Conservation (phyloP, 352 stramenopile species). For the Chloridella minuta region DNA sequence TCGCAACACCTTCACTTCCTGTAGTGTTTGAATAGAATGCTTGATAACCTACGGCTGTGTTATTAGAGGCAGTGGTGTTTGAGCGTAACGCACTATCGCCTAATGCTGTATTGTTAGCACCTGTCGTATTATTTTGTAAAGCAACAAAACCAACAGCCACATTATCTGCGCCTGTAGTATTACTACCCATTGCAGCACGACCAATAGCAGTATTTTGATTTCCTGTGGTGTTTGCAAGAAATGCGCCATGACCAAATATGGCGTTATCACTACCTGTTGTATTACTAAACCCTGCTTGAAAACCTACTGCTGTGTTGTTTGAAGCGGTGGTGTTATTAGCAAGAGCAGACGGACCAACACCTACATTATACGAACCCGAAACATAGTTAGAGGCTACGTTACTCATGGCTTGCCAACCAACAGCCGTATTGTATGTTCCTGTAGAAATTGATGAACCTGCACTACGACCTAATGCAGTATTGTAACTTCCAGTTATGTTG, state of each 20-base stretch:
- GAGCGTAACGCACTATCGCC: background rate
- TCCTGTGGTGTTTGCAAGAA: background rate
- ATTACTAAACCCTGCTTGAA: background rate
- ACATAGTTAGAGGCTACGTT: background rate
- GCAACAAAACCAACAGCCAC: background rate
- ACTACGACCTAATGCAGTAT: background rate
- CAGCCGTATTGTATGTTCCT: background rate
- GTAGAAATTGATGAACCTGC: background rate
- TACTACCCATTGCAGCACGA: slow-evolving; percentile 10
- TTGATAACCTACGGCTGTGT: slow-evolving; percentile 11
- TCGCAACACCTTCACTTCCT: background rate
- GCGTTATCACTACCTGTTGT: background rate
- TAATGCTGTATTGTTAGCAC: background rate
- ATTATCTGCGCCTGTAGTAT: slow-evolving; percentile 8
- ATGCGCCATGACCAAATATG: background rate
- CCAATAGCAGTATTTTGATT: slow-evolving; percentile 9
- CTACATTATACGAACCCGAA: background rate
- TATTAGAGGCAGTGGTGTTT: background rate
- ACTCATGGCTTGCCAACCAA: background rate
- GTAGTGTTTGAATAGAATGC: slow-evolving; percentile 6
- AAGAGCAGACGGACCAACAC: slow-evolving; percentile 6
- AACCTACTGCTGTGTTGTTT: slow-evolving; percentile 2
- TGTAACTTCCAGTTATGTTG: slow-evolving; percentile 3
- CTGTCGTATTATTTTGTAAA: slow-evolving; percentile 3
- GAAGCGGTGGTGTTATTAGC: background rate